phyloP scores from a whole-genome alignment of 106 monocot species.

The Dendrobium catenatum region DNA sequence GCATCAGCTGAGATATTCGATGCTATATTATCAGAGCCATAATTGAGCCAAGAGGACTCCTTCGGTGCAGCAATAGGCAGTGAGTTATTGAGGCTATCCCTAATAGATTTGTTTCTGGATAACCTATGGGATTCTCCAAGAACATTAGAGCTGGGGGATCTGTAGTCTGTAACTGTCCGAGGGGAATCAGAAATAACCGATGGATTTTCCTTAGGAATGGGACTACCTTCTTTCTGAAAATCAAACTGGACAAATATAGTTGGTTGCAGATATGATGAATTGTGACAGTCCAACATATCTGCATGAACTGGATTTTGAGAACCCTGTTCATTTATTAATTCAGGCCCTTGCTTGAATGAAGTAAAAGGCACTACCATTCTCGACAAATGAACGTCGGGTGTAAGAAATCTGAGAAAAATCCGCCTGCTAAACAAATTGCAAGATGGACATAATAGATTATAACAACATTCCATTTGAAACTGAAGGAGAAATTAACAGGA shows the following conservation, averaged over 20 bases:
- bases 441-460: neutral
- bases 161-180: conserved; percentile 9
- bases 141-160: conserved; percentile 2
- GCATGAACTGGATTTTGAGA: conserved; percentile 19
- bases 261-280: conserved; percentile 16
- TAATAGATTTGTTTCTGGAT: conserved; percentile 23
- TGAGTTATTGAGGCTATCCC: conserved; percentile 1
- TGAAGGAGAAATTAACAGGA: neutral
- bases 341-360: conserved; percentile 13
- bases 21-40: conserved; percentile 26
- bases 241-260: conserved; percentile 23
- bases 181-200: conserved; percentile 8
- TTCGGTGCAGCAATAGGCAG: conserved; percentile 7
- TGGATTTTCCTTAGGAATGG: conserved; percentile 7
- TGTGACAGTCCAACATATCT: conserved; percentile 6
- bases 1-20: conserved; percentile 9
- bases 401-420: conserved; percentile 13
- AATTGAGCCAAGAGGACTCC: conserved; percentile 25
- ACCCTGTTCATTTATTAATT: conserved; percentile 15
- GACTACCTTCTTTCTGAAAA: conserved; percentile 30
- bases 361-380: conserved; percentile 17
- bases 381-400: conserved; percentile 21
- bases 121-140: conserved; percentile 16
- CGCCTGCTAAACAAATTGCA: conserved; percentile 18
- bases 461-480: neutral